Conservation (phyloP, 1,139 yeast species). For the Geotrichum europaeum region DNA sequence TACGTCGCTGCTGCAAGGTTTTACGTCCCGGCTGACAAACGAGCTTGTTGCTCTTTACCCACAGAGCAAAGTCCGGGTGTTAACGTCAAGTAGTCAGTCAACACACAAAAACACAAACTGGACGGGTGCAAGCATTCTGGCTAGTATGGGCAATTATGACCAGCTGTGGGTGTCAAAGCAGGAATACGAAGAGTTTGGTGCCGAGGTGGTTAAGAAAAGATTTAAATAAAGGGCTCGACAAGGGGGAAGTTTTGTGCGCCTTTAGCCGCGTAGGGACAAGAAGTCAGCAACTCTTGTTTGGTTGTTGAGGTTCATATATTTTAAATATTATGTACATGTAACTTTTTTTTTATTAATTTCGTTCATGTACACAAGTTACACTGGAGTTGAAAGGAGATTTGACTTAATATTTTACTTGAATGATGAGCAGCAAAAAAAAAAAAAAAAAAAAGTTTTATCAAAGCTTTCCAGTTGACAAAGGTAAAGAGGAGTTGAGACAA, state of each 20-base stretch:
- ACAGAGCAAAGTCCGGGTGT: conserved; percentile 48
- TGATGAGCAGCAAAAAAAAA: background rate
- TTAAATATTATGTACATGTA: background rate
- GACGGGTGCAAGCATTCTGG: conserved; percentile 91
- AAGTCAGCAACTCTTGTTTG: conserved; percentile 19
- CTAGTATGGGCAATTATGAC: conserved; percentile 91
- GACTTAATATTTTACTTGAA: background rate
- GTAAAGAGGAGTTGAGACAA: no score
- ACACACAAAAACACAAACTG: conserved; percentile 84
- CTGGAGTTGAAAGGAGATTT: background rate
- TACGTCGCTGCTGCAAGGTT: conserved; percentile 71
- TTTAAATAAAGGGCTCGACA: conserved; percentile 27
- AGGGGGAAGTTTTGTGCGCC: no score
- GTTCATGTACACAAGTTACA: background rate
- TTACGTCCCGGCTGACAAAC: conserved; percentile 67
- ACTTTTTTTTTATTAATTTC: background rate
- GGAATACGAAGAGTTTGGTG: conserved; percentile 89
- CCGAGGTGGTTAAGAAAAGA: conserved; percentile 48
- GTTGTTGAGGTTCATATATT: background rate
- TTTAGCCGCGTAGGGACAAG: background rate
- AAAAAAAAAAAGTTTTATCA: no score
- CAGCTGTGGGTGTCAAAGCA: conserved; percentile 91
- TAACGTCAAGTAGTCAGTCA: conserved; percentile 36
- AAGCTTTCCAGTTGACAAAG: no score
- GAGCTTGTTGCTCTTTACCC: conserved; percentile 74